Conservation (phyloP, 139 green algal genomes). For the Closterium sp. region DNA sequence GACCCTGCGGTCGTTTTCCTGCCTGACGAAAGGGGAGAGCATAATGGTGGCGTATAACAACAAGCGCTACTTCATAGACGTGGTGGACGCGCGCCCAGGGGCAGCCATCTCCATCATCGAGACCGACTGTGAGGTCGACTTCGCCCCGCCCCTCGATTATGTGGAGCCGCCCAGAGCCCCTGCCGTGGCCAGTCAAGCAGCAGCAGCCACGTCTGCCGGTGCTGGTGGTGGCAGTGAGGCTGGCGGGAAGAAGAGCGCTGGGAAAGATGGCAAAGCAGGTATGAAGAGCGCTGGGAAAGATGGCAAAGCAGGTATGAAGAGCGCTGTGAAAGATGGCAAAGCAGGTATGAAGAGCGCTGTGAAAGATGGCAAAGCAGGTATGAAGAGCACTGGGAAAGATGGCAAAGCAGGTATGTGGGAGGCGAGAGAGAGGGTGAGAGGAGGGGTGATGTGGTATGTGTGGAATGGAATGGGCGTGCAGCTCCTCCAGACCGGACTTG, state of each 20-base stretch:
- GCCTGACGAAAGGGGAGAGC: conserved; percentile 74
- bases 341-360: too few relatives aligned
- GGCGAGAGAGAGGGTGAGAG: too few relatives aligned
- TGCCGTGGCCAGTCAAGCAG: background rate
- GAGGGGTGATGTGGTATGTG: too few relatives aligned
- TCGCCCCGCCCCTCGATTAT: conserved; percentile 96
- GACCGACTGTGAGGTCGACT: conserved; percentile 88
- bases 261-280: too few relatives aligned
- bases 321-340: too few relatives aligned
- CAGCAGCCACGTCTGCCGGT: background rate
- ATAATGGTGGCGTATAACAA: conserved; percentile 96
- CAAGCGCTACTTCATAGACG: conserved; percentile 90
- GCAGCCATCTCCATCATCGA: conserved; percentile 94
- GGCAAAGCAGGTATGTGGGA: too few relatives aligned
- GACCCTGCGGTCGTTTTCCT: conserved; percentile 83
- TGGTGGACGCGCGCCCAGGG: conserved; percentile 78
- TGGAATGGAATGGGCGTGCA: too few relatives aligned
- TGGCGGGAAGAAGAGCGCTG: background rate
- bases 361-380: too few relatives aligned
- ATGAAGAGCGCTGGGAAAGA: too few relatives aligned
- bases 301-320: too few relatives aligned
- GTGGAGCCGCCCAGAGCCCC: conserved; percentile 70
- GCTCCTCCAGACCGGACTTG: too few relatives aligned
- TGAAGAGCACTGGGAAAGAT: too few relatives aligned
- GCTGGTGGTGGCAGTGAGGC: background rate